Evolutionary conservation across 2,329 filamentous ascomycete genomes (phyloP).

Genomic region (Setomelanomma holmii): DNA sequence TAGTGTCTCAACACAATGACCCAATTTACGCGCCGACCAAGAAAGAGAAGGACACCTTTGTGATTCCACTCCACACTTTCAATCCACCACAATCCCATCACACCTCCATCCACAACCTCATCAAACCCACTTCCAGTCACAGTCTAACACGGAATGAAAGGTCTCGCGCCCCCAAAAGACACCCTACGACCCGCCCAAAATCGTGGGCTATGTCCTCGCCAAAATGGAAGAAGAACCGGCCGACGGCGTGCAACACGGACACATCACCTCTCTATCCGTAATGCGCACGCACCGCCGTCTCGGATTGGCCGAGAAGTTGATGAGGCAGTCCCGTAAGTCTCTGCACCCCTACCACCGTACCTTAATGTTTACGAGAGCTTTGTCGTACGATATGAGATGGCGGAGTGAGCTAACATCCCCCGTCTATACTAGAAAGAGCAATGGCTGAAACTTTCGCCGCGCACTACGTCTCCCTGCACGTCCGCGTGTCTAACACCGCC

Average conservation of each 20-base stretch:
- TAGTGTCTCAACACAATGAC: no score
- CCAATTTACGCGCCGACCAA: no score
- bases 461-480: constrained; percentile 93
- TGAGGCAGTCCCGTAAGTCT: constrained; percentile 83
- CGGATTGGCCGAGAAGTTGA: constrained; percentile 95
- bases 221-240: constrained; percentile 99
- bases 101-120: no score
- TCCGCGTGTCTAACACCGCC: constrained; percentile 90
- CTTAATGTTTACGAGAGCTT: no score
- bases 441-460: constrained; percentile 96
- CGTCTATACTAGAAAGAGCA: constrained; percentile 75
- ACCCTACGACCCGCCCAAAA: constrained; percentile 90
- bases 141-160: no score
- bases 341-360: background rate
- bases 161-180: constrained; percentile 78
- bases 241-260: constrained; percentile 90
- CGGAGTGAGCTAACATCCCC: background rate
- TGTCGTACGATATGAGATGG: no score
- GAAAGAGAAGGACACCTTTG: background rate
- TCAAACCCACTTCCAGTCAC: no score
- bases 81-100: background rate
- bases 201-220: constrained; percentile 97
- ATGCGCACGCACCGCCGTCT: constrained; percentile 94
- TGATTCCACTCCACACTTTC: background rate
- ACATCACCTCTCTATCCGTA: constrained; percentile 93